These are phyloP conservation scores for Ogataea nakhonphanomensis DNA, from an alignment of 805 yeast genomes.

Conservation along the genomic window DNA sequence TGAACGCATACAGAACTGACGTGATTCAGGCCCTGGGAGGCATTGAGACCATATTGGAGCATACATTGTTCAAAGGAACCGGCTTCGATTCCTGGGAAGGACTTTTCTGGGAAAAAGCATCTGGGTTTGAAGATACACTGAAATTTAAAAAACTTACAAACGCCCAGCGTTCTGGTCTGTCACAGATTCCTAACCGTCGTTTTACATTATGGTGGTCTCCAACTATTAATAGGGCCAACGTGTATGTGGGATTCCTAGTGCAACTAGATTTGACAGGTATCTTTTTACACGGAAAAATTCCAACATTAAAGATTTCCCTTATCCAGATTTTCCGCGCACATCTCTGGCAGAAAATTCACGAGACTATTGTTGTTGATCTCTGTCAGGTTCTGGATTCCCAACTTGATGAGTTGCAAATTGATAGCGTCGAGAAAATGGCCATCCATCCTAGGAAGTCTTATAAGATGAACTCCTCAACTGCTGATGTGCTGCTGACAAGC, in stretches of 20 bases:
- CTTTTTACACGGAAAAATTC: slow-evolving; percentile 95
- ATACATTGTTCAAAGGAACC: slow-evolving; percentile 91
- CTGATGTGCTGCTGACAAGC: slow-evolving; percentile 79
- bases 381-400: slow-evolving; percentile 91
- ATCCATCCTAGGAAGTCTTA: slow-evolving; percentile 97
- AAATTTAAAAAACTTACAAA: slow-evolving; percentile 92
- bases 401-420: slow-evolving; percentile 77
- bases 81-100: slow-evolving; percentile 99
- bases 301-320: slow-evolving; percentile 90
- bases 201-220: slow-evolving; percentile 99
- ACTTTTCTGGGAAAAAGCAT: slow-evolving; percentile 95
- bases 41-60: slow-evolving; percentile 91
- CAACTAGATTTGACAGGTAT: slow-evolving; percentile 96
- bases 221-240: slow-evolving; percentile 95
- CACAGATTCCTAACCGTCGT: slow-evolving; percentile 96
- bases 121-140: slow-evolving; percentile 95
- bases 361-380: slow-evolving; percentile 86
- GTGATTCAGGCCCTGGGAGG: slow-evolving; percentile 98
- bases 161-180: slow-evolving; percentile 95
- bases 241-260: slow-evolving; percentile 94
- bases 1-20: slow-evolving; percentile 89
- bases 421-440: slow-evolving; percentile 81
- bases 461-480: slow-evolving; percentile 93
- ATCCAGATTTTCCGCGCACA: slow-evolving; percentile 97
- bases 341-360: slow-evolving; percentile 98